Percentiles rank a stretch among this genome's conserved stretches.
Evolutionary conservation across 75 land plant genomes (phyloP).

Genomic region (Sequoia sempervirens): DNA sequence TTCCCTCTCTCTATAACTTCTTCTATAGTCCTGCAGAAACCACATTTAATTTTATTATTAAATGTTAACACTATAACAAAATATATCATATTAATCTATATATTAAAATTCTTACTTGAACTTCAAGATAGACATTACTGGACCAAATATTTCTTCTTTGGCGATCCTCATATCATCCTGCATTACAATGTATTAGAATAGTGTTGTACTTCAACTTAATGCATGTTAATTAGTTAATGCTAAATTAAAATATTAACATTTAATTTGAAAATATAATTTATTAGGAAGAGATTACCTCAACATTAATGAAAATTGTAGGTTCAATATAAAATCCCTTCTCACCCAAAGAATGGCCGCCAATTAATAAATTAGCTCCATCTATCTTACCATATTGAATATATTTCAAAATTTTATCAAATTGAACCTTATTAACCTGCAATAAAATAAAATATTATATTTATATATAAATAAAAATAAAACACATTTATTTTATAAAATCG

Average conservation of each 20-base stretch:
- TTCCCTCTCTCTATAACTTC: slow-evolving; percentile 12
- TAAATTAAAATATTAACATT: neutral
- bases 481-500: neutral
- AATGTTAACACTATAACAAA: too few species aligned
- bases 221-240: neutral
- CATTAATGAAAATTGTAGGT: slow-evolving; percentile 85
- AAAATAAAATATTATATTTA: neutral
- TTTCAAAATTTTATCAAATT: slow-evolving; percentile 76
- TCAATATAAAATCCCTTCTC: slow-evolving; percentile 20
- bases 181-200: neutral
- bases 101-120: slow-evolving; percentile 10
- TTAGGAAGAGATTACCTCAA: slow-evolving; percentile 33
- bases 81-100: too few species aligned
- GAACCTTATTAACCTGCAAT: slow-evolving; percentile 58
- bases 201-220: too few species aligned
- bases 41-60: too few species aligned
- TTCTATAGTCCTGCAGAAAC: slow-evolving; percentile 16
- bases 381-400: slow-evolving; percentile 4
- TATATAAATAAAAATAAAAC: neutral
- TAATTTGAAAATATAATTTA: neutral
- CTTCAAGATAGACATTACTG: slow-evolving; percentile 28
- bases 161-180: slow-evolving; percentile 23
- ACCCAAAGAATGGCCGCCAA: slow-evolving; percentile 64
- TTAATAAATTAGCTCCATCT: slow-evolving; percentile 73
- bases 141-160: slow-evolving; percentile 40